Percentiles rank a stretch among this genome's conserved stretches.
Conservation (phyloP, 2,329 filamentous ascomycete species). For the Aureobasidium pullulans region DNA sequence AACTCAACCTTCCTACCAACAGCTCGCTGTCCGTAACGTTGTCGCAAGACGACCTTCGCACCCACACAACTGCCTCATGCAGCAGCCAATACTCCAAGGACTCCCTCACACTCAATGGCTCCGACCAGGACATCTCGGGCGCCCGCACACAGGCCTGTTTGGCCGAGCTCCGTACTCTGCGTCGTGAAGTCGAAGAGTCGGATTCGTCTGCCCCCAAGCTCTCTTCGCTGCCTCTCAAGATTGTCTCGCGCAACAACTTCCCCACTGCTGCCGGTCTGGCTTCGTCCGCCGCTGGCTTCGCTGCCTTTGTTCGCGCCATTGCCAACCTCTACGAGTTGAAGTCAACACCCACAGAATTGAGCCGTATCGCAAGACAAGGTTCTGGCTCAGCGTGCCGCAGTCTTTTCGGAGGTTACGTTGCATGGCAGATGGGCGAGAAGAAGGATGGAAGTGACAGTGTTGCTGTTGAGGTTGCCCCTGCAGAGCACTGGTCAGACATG, state of each 20-base stretch:
- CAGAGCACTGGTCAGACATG: constrained; percentile 92
- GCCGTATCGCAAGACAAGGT: constrained; percentile 82
- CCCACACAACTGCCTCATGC: constrained; percentile 91
- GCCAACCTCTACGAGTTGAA: constrained; percentile 86
- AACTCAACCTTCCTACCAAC: constrained; percentile 95
- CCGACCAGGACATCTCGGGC: constrained; percentile 74
- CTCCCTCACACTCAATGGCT: constrained; percentile 75
- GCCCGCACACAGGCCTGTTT: constrained; percentile 93
- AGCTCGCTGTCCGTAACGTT: constrained; percentile 95
- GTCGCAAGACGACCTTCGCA: constrained; percentile 86
- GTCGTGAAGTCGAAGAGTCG: constrained; percentile 64
- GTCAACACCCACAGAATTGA: constrained; percentile 73
- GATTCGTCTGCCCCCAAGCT: constrained; percentile 75
- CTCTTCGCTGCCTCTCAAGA: constrained; percentile 65
- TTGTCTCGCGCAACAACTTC: constrained; percentile 98
- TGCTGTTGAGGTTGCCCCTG: constrained; percentile 81
- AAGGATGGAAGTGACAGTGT: constrained; percentile 78
- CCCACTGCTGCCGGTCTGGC: constrained; percentile 88
- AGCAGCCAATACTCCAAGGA: constrained; percentile 63
- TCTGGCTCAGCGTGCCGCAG: constrained; percentile 91
- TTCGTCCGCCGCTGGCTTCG: constrained; percentile 58
- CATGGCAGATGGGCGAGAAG: constrained; percentile 74
- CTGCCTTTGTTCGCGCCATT: constrained; percentile 69
- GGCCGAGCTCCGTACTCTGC: constrained; percentile 71
- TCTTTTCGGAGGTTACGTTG: constrained; percentile 91